Conservation (phyloP, 805 yeast genomes). For the Ogataea degrootiae region DNA sequence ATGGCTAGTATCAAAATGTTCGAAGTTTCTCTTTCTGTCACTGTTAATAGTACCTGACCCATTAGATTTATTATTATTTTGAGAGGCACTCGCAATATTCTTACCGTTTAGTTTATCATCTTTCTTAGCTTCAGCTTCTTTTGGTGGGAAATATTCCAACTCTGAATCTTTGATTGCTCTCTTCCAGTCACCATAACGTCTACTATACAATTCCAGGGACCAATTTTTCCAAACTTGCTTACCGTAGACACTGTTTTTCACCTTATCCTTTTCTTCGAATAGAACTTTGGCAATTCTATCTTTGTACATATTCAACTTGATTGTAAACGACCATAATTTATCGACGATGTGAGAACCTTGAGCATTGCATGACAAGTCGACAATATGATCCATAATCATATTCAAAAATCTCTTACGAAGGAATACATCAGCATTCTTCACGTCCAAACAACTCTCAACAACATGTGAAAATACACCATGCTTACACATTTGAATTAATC, state of each 20-base stretch:
- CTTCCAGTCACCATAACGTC: slow-evolving; percentile 85
- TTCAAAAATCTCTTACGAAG: slow-evolving; percentile 64
- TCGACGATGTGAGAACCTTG: slow-evolving; percentile 92
- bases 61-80: background rate
- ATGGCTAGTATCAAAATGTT: too few species aligned
- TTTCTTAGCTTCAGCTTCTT: background rate
- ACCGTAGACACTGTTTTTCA: slow-evolving; percentile 86
- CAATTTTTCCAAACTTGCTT: slow-evolving; percentile 93
- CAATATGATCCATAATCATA: slow-evolving; percentile 46
- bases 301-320: slow-evolving; percentile 73
- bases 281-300: slow-evolving; percentile 78
- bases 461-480: slow-evolving; percentile 93
- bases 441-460: slow-evolving; percentile 58
- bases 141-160: background rate
- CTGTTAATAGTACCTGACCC: background rate
- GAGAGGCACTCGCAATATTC: background rate
- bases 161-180: slow-evolving; percentile 35
- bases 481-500: slow-evolving; percentile 66
- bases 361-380: slow-evolving; percentile 69
- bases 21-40: too few species aligned
- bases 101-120: background rate
- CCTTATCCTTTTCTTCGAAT: slow-evolving; percentile 50
- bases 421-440: slow-evolving; percentile 44
- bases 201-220: slow-evolving; percentile 73
- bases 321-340: slow-evolving; percentile 73